Base-by-base conservation (phyloP, 441 rosid genomes). In the Biscutella laevigata region DNA sequence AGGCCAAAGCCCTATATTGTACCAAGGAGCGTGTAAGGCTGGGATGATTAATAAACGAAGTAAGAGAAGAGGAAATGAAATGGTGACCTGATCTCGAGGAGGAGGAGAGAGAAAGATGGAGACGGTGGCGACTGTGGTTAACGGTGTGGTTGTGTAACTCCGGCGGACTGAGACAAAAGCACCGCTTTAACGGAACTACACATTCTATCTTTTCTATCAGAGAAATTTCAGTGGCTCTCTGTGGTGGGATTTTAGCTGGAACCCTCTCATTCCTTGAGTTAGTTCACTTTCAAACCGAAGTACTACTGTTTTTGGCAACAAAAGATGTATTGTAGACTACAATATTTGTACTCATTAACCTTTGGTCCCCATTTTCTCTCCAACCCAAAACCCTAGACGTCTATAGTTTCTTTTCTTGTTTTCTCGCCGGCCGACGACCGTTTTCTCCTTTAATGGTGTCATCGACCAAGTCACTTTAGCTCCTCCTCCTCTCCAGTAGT, bases 111-210 rank as follows among this genome's bases (percentile, higher is more conserved):
- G 62, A 4, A 16, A 60, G 12, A 34, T 39, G 28, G 46, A 46
- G 44, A 37, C 25, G 15, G 3, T 38, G 46, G 7, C 25, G 43
- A 5, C 9, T 57, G 10, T 57, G 22, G 35, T 28, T 42, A 11
- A 64, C 51, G 45, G 38, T 25, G 17, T 45, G 34, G 61, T 54
- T 57, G 35, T 46, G 62, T 14, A 19, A 0, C 47, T 46, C 66
- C 62, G 66, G 66, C 17, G 62, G 32, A 32, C 17, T 53, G 62
- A 60, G 62, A 40, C 28, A 67, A 46, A 67, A 67, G 71, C 62
- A 13, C 25, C 71, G 66, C 52, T 58, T 50, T 12, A 66, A 15
- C 20, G 71, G 66, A 46, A 60, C 66, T 26, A 67, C 57, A 40
- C 46, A 67, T 15, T 67, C 71, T 66, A 67, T 67, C 61, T 53